These are phyloP conservation scores for Astraeus odoratus DNA, from an alignment of 768 basidiomycete genomes.

Conservation along the genomic window DNA sequence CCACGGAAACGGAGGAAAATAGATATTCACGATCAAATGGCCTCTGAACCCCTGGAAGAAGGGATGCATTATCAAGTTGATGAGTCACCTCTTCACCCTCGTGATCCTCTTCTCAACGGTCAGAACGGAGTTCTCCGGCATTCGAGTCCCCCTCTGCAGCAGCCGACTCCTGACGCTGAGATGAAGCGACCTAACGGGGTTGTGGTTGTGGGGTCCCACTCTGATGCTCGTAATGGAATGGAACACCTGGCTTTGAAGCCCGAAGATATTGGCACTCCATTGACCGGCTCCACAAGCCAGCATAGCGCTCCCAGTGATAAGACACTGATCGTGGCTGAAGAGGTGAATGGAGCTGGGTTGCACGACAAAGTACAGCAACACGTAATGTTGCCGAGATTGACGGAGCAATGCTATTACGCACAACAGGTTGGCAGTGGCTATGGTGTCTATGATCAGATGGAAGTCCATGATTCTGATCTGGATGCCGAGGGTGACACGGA, in stretches of 20 bases:
- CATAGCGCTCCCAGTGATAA: slow-evolving; percentile 56
- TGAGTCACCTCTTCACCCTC: slow-evolving; percentile 4
- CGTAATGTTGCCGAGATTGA: slow-evolving; percentile 6
- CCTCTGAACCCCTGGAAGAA: slow-evolving; percentile 1
- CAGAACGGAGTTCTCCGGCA: slow-evolving; percentile 14
- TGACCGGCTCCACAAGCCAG: slow-evolving; percentile 41
- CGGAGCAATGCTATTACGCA: background rate
- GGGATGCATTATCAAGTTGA: slow-evolving; percentile 4
- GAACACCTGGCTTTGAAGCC: slow-evolving; percentile 34
- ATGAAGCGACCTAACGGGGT: background rate
- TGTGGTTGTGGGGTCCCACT: background rate
- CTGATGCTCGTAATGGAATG: slow-evolving; percentile 3
- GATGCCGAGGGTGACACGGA: slow-evolving; percentile 41
- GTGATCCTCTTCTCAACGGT: slow-evolving; percentile 9
- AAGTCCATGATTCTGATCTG: slow-evolving; percentile 26
- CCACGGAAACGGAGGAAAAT: slow-evolving; percentile 42
- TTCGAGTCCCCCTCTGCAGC: slow-evolving; percentile 1
- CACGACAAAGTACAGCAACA: slow-evolving; percentile 19
- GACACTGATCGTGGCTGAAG: slow-evolving; percentile 38
- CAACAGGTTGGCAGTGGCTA: slow-evolving; percentile 5
- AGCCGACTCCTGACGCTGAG: background rate
- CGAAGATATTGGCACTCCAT: slow-evolving; percentile 49
- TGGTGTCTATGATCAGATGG: slow-evolving; percentile 18
- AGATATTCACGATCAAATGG: no score
- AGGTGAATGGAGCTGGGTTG: slow-evolving; percentile 19